Evolutionary conservation across 129 eudicot species (phyloP).

Genomic region (Chrysanthemum makinoi): DNA sequence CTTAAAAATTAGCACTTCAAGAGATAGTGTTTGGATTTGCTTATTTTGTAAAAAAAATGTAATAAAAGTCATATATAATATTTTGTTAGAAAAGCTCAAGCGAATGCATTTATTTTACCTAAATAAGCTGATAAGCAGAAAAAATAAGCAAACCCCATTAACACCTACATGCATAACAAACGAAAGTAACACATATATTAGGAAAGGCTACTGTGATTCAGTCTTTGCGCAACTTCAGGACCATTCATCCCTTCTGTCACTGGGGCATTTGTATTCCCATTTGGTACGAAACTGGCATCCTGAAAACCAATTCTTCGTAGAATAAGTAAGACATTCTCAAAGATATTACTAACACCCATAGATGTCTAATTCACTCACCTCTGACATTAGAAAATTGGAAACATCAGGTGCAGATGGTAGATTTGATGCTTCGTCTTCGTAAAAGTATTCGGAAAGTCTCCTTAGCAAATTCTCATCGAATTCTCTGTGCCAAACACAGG

Average conservation of each 20-base stretch:
- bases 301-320: conserved; percentile 25
- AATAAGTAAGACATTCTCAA: conserved; percentile 14
- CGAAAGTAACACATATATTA: conserved; percentile 1
- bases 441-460: conserved; percentile 56
- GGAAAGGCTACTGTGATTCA: conserved; percentile 40
- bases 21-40: too few relatives aligned
- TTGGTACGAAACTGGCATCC: conserved; percentile 70
- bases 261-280: conserved; percentile 53
- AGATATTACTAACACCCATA: conserved; percentile 7
- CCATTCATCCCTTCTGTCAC: conserved; percentile 75
- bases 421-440: conserved; percentile 75
- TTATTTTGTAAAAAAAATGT: too few relatives aligned
- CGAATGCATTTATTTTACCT: too few relatives aligned
- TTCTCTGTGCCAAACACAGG: conserved; percentile 54
- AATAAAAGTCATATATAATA: too few relatives aligned
- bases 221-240: conserved; percentile 67
- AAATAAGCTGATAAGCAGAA: too few relatives aligned
- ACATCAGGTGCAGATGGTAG: conserved; percentile 86
- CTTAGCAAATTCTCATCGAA: conserved; percentile 68
- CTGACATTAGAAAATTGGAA: conserved; percentile 77
- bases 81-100: too few relatives aligned
- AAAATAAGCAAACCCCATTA: not conserved
- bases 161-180: not conserved
- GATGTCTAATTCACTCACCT: conserved; percentile 48
- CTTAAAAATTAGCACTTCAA: too few relatives aligned